Evolutionary conservation across 2,329 filamentous ascomycete genomes (phyloP), one percentile per base, ranked within the genome.

Genomic region (Microsporum ferrugineum): DNA sequence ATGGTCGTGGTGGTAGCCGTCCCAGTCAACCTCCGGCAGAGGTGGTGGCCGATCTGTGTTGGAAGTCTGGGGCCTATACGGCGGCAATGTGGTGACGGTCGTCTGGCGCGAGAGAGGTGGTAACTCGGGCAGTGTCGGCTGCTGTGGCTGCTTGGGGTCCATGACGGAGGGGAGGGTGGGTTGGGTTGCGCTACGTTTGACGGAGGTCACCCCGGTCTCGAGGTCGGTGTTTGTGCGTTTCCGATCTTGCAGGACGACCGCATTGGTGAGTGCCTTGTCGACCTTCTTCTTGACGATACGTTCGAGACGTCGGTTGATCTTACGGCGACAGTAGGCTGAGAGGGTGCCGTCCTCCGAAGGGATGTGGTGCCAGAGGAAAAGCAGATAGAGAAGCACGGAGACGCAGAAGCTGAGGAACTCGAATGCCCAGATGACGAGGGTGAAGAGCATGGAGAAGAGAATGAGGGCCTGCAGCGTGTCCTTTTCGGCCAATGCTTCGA

Each of bases 351-450:
- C 91, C 8, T 84, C 79, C 39, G 82, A 82, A 1, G 91, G 91
- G 63, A 99, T 92, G 75, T 92, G 94, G 73, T 94, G 88, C 83
- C 88, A 96, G 4, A 99, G 81, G 73, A 96, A 99, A 68, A 89
- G 83, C 41, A 96, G 74, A 74, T 95, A 97, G 63, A 95, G 85
- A 1, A 95, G 68, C 27, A 85, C 77, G 0, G 89, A 90, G 7
- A 88, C 70, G n/a, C 92, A 76, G 58, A 97, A 79, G 61, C 78
- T 80, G 60, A 97, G 71, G 4, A 88, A 82, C 0, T 88, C 88
- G 67, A 97, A 85, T 12, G 91, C 80, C 92, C 92, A 97, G 67
- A 97, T 84, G 60, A 96, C 72, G 27, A 96, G 73, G 2, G 92
- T 96, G 75, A 96, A 97, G 65, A 91, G 77, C 94, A 97, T 97